Evolutionary conservation across 1,284 basidiomycete species (phyloP).

Genomic region (Sphagnurus paluster): DNA sequence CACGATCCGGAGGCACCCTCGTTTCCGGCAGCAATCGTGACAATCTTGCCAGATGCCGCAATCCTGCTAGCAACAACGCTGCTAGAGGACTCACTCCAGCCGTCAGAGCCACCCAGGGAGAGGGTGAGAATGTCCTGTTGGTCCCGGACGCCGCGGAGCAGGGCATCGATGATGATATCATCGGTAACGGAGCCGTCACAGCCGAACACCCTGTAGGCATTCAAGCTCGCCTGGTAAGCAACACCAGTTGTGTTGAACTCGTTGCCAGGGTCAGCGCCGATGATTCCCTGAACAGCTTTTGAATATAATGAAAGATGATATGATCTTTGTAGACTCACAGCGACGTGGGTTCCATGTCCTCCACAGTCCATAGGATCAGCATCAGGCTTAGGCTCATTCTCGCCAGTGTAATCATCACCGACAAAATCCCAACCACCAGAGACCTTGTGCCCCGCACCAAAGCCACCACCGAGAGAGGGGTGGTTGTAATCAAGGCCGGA

Average conservation of each 20-base stretch:
- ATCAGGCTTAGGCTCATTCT: constrained; percentile 46
- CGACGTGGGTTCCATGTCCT: constrained; percentile 65
- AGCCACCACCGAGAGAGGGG: constrained; percentile 61
- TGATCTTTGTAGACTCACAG: constrained; percentile 31
- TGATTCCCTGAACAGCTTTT: constrained; percentile 51
- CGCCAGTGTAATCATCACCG: constrained; percentile 37
- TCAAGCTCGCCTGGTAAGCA: constrained; percentile 45
- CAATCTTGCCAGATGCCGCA: constrained; percentile 23
- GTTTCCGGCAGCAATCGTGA: constrained; percentile 47
- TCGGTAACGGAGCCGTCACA: constrained; percentile 45
- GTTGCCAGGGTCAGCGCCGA: constrained; percentile 59
- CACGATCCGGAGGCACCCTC: constrained; percentile 46
- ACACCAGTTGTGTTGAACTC: constrained; percentile 54
- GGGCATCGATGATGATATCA: constrained; percentile 49
- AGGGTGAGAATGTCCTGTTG: constrained; percentile 63
- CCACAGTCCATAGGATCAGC: constrained; percentile 48
- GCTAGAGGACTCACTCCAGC: constrained; percentile 56
- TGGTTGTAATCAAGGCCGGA: constrained; percentile 56
- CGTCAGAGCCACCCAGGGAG: constrained; percentile 59
- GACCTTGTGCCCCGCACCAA: constrained; percentile 62
- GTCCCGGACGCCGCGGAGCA: constrained; percentile 46
- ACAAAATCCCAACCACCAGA: constrained; percentile 58
- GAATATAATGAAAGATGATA: background rate
- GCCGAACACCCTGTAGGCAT: constrained; percentile 50
- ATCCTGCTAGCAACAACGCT: constrained; percentile 59